phyloP scores from a whole-genome alignment of 495 filamentous ascomycete species.

The Aspergillus sparsus region DNA sequence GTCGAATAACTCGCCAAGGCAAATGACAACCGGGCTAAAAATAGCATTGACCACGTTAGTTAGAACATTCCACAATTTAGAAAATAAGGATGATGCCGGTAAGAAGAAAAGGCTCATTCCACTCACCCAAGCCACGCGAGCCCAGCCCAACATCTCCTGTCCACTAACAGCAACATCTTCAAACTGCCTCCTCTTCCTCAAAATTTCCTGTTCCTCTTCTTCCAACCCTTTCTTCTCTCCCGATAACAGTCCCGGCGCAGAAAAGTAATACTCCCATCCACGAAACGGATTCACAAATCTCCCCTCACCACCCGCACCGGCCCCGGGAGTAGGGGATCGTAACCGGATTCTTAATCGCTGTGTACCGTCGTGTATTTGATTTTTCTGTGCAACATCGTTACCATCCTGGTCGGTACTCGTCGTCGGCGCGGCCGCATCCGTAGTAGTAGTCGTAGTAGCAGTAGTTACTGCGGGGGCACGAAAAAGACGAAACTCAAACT shows the following conservation, averaged over 20 bases:
- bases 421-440: too few species aligned
- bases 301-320: slow-evolving; percentile 32
- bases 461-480: slow-evolving; percentile 32
- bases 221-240: slow-evolving; percentile 13
- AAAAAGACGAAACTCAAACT: slow-evolving; percentile 52
- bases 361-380: slow-evolving; percentile 15
- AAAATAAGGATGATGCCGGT: too few species aligned
- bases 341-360: slow-evolving; percentile 48
- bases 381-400: background rate
- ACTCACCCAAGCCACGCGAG: slow-evolving; percentile 43
- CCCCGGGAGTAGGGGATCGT: slow-evolving; percentile 41
- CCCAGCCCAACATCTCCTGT: slow-evolving; percentile 38
- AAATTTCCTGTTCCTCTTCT: slow-evolving; percentile 19
- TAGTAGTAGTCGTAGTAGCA: background rate
- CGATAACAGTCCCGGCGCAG: slow-evolving; percentile 34
- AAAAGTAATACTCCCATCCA: slow-evolving; percentile 49
- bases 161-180: slow-evolving; percentile 47
- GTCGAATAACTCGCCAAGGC: slow-evolving; percentile 46
- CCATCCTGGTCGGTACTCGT: background rate
- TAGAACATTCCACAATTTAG: too few species aligned
- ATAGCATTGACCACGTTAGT: slow-evolving; percentile 7
- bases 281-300: slow-evolving; percentile 46
- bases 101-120: background rate
- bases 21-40: slow-evolving; percentile 45
- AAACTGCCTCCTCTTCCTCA: slow-evolving; percentile 33